Base-by-base conservation (phyloP, 1,284 basidiomycete species). In the Rugosomyces carneus region DNA sequence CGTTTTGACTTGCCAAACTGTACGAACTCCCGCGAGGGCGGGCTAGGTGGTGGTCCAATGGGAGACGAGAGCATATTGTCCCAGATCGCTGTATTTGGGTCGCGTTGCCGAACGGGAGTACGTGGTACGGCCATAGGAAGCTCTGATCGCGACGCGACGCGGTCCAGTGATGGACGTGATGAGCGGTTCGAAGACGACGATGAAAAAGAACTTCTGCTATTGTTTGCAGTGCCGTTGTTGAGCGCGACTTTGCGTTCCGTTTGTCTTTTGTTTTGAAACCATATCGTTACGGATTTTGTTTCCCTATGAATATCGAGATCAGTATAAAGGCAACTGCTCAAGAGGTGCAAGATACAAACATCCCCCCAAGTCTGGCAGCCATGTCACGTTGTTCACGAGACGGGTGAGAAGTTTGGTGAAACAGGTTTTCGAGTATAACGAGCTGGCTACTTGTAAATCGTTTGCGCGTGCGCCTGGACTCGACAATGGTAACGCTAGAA, bases 221-320 rank as follows among this genome's bases (percentile, higher is more conserved):
- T 59, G 47, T 57, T 63, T 4, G n/a, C 15, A 15, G 31, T 34
- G 3, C 62, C 63, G 24, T 66, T 59, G 47, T 67, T 69, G 54
- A 78, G 65, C n/a, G 76, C 71, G 35, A 73, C 71, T 56, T 78
- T 78, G 50, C 84, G 80, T 56, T 85, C 83, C 34, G 76, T 82
- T 60, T 88, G 84, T 8, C 84, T 80, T 63, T 85, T 86, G 62
- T 88, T 88, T 61, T 87, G 84, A 67, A 88, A 86, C 84, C 84
- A 88, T 41, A 87, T 82, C 2, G 83, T 88, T 18, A 88, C 84
- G 1, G 82, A 83, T 55, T 85, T 85, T 27, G 77, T 71, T 63
- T 87, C 84, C 73, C 84, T 88, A 49, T 39, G 42, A 49, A 42
- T 53, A 46, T 40, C 38, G 34, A 29, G 37, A 21, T 47, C 13